Conservation (phyloP, 768 basidiomycete genomes). For the Holtermanniella nyarrowii region DNA sequence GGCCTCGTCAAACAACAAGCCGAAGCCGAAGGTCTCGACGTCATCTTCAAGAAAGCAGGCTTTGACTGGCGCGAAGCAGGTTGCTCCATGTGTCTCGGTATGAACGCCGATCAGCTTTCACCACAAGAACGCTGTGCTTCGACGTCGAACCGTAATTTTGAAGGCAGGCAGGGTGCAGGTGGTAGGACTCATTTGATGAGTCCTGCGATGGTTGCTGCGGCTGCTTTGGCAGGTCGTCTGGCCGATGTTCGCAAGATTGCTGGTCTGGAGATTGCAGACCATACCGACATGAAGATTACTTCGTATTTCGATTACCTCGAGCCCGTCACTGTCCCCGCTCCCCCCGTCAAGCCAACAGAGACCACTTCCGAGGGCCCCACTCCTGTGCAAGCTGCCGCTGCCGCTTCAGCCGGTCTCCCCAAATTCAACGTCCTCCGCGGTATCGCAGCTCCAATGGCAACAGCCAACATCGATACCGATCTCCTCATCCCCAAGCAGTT, state of each 20-base stretch:
- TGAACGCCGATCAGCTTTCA: slow-evolving; percentile 84
- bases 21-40: slow-evolving; percentile 77
- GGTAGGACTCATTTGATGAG: slow-evolving; percentile 80
- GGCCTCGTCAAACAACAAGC: slow-evolving; percentile 84
- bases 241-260: slow-evolving; percentile 74
- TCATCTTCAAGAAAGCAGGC: slow-evolving; percentile 76
- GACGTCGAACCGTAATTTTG: slow-evolving; percentile 88
- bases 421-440: slow-evolving; percentile 65
- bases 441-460: slow-evolving; percentile 66
- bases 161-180: slow-evolving; percentile 76
- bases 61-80: slow-evolving; percentile 94
- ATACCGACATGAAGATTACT: slow-evolving; percentile 55
- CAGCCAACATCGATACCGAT: slow-evolving; percentile 82
- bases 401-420: slow-evolving; percentile 41
- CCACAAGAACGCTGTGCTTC: slow-evolving; percentile 77
- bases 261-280: slow-evolving; percentile 45
- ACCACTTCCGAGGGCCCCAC: slow-evolving; percentile 16
- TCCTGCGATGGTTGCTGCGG: slow-evolving; percentile 87
- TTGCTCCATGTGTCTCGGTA: slow-evolving; percentile 91
- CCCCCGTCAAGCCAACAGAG: slow-evolving; percentile 42
- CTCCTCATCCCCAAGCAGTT: slow-evolving; percentile 93
- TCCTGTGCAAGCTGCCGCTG: slow-evolving; percentile 25
- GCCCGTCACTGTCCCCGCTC: slow-evolving; percentile 54
- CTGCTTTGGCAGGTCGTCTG: slow-evolving; percentile 73
- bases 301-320: slow-evolving; percentile 68